These are phyloP conservation scores for Ascochyta viciae-villosae DNA, from an alignment of 2,329 filamentous ascomycete species.

Conservation along the genomic window DNA sequence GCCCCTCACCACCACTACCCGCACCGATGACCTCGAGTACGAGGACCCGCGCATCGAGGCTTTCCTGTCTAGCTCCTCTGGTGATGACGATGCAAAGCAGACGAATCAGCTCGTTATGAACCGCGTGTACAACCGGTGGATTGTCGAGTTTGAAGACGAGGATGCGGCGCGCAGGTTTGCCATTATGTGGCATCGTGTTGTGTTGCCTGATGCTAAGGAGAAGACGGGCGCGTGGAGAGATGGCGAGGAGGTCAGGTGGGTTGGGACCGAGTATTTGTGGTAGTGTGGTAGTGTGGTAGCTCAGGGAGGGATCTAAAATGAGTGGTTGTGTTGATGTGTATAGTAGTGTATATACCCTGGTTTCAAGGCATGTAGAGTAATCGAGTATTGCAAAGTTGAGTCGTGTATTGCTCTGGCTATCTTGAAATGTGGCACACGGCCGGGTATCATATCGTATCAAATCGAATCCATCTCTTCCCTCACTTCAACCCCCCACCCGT, in stretches of 20 bases:
- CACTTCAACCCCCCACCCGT: conserved; percentile 19
- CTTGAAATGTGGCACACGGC: neutral
- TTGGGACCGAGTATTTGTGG: conserved; percentile 59
- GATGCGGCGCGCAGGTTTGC: conserved; percentile 62
- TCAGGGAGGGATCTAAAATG: too few species aligned
- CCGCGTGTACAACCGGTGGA: conserved; percentile 55
- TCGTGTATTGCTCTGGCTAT: too few species aligned
- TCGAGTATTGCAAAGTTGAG: too few species aligned
- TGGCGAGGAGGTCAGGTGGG: conserved; percentile 49
- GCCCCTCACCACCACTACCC: conserved; percentile 3
- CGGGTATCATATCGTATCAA: conserved; percentile 22
- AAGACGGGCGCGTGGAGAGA: conserved; percentile 33
- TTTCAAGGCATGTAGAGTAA: neutral
- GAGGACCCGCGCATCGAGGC: conserved; percentile 25
- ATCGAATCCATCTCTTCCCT: neutral
- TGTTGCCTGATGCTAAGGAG: conserved; percentile 45
- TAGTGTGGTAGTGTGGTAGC: conserved; percentile 31
- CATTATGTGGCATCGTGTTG: conserved; percentile 59
- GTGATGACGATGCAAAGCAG: conserved; percentile 19
- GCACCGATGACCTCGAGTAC: conserved; percentile 11
- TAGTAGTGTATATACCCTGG: neutral
- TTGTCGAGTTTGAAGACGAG: conserved; percentile 64
- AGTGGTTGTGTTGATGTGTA: too few species aligned
- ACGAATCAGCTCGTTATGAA: conserved; percentile 42
- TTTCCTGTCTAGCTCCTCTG: conserved; percentile 18